These are phyloP conservation scores for Colletotrichum horii DNA, from an alignment of 2,329 filamentous ascomycete genomes.

Conservation along the genomic window DNA sequence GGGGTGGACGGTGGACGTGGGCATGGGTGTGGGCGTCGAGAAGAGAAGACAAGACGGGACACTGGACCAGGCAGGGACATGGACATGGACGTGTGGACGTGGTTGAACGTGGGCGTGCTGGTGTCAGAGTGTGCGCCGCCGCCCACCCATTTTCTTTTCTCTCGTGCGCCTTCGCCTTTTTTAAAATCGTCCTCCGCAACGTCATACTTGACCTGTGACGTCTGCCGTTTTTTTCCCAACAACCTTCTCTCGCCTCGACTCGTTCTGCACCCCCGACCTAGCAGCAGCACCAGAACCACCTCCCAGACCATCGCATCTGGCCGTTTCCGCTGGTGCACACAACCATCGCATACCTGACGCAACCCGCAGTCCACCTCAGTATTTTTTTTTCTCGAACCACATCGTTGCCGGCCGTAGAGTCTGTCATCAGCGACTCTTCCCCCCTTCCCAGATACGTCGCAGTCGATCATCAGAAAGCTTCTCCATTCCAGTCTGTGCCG, in stretches of 20 bases:
- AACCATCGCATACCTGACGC: conserved; percentile 6
- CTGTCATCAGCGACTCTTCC: neutral
- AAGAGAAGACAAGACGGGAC: neutral
- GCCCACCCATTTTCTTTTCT: conserved; percentile 35
- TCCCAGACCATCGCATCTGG: neutral
- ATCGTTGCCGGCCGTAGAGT: neutral
- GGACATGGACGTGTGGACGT: neutral
- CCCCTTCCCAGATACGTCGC: neutral
- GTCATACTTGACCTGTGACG: conserved; percentile 50
- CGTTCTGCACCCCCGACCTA: conserved; percentile 14
- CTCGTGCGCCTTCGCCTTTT: conserved; percentile 24
- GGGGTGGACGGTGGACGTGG: neutral
- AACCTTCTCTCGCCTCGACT: conserved; percentile 18
- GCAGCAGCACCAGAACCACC: neutral
- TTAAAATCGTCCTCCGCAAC: conserved; percentile 39
- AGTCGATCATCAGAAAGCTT: conserved; percentile 17
- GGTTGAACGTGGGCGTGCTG: conserved; percentile 6
- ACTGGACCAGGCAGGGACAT: neutral
- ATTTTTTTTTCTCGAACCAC: neutral
- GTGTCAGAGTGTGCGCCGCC: conserved; percentile 22
- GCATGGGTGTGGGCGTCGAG: neutral
- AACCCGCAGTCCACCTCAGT: neutral
- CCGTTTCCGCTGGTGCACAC: conserved; percentile 1
- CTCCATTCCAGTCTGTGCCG: conserved; percentile 13
- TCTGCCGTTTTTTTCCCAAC: conserved; percentile 37